Evolutionary conservation across 495 filamentous ascomycete genomes (phyloP), one percentile per base, ranked within the genome.

Genomic region (Penicillium ochrochloron): DNA sequence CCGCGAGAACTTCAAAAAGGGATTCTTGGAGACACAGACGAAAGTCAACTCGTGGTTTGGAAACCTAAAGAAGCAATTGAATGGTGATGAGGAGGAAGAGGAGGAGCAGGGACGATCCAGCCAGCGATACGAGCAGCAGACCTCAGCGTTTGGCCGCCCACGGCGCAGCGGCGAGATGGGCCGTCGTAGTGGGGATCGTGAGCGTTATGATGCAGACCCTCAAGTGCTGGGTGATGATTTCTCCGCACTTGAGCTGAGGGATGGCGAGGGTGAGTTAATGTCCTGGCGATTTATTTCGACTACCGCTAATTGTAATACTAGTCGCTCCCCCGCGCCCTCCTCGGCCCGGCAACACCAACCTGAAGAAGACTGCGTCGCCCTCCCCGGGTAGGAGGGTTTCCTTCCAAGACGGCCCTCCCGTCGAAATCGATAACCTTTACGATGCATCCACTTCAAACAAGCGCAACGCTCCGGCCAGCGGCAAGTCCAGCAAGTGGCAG

Each of bases 201-300:
- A 91, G 64, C 90, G 92, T 44, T 99, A 99, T 70, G 95, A 99
- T 75, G 92, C 93, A n/a, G 95, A 99, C 73, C 96, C 93, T 27
- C 85, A 92, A 70, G 86, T 98, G 48, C 79, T 99, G 23, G 86
- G 88, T 57, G 95, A 97, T 71, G 94, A 97, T 64, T 98, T 99
- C 75, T 90, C 93, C 39, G 88, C 88, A 12, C 89, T 99, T 57
- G 90, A 95, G 69, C 80, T 99, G 66, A 87, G 88, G 62, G 88
- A 90, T 66, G 88, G 91, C 61, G 88, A 89, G 84, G 90, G 92
- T 86, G 69, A 62, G 65, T 19, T 23, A 14, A 17, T 34, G n/a
- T n/a, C 17, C 31, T 37, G 7, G 34, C 23, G 31, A 17, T 23
- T 67, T 65, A 35, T 37, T 4, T 27, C n/a, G 56, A 59, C 15